A percentile compares a stretch with the other conserved stretches of the same genome.
Evolutionary conservation across 2,329 filamentous ascomycete genomes (phyloP).

Genomic region (Pseudogymnoascus sp.): DNA sequence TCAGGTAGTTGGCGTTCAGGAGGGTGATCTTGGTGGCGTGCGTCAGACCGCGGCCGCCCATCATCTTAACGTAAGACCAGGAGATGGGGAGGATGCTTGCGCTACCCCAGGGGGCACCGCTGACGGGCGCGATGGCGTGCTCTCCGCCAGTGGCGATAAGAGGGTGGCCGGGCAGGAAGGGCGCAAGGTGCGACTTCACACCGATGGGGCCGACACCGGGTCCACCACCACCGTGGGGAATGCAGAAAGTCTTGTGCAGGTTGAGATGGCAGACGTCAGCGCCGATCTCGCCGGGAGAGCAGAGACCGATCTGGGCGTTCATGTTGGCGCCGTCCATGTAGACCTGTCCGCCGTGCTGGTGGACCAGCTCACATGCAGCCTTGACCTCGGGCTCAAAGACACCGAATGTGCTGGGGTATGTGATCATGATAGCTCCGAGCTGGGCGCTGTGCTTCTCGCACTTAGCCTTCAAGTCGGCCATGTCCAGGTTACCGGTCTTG

Average conservation of each 20-base stretch:
- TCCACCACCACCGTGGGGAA: conserved; percentile 89
- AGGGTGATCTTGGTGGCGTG: conserved; percentile 87
- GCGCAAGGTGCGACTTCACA: conserved; percentile 72
- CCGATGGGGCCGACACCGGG: conserved; percentile 92
- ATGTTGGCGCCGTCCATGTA: conserved; percentile 99
- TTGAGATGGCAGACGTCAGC: conserved; percentile 97
- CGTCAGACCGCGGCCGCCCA: conserved; percentile 75
- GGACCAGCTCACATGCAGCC: conserved; percentile 76
- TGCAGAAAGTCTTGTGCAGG: conserved; percentile 98
- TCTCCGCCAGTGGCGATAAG: conserved; percentile 48
- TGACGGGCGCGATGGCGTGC: conserved; percentile 62
- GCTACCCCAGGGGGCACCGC: conserved; percentile 77
- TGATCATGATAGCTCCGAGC: conserved; percentile 91
- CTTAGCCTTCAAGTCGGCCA: conserved; percentile 78
- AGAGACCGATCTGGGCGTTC: conserved; percentile 95
- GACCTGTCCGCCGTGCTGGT: conserved; percentile 82
- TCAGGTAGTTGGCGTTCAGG: conserved; percentile 96
- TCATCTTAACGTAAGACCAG: conserved; percentile 92
- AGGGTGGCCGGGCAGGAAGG: conserved; percentile 65
- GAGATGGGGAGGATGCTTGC: conserved; percentile 90
- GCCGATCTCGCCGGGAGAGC: conserved; percentile 89
- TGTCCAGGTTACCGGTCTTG: conserved; percentile 80
- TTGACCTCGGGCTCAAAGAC: conserved; percentile 89
- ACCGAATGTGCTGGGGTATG: conserved; percentile 90
- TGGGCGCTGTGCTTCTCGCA: conserved; percentile 81